phyloP scores from a whole-genome alignment of 2,329 filamentous ascomycete genomes.

The Colletotrichum spaethianum region DNA sequence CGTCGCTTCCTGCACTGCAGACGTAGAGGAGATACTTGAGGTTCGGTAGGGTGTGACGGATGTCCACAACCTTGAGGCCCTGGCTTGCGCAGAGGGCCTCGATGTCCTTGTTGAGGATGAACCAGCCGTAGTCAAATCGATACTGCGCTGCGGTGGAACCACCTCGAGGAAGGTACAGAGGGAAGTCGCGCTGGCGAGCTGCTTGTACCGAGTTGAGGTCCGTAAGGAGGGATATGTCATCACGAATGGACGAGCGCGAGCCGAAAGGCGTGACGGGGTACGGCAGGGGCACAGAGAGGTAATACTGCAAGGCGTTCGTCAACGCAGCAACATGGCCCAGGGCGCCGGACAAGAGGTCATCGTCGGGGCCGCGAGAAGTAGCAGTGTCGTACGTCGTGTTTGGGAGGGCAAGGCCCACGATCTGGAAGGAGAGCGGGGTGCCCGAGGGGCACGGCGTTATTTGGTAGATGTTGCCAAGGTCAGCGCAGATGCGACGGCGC shows the following conservation, averaged over 20 bases:
- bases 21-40: conserved; percentile 94
- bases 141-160: conserved; percentile 81
- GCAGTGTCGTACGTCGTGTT: conserved; percentile 80
- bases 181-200: conserved; percentile 78
- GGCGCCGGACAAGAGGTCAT: conserved; percentile 83
- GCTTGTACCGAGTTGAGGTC: conserved; percentile 47
- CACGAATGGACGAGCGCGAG: conserved; percentile 82
- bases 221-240: conserved; percentile 75
- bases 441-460: conserved; percentile 75
- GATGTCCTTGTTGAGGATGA: conserved; percentile 96
- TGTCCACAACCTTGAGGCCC: conserved; percentile 86
- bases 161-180: conserved; percentile 77
- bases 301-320: conserved; percentile 83
- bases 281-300: conserved; percentile 82
- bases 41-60: conserved; percentile 92
- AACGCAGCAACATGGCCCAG: conserved; percentile 86
- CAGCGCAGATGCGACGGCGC: conserved; percentile 88
- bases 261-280: conserved; percentile 83
- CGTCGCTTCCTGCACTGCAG: conserved; percentile 81
- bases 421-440: conserved; percentile 83
- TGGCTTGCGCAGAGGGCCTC: conserved; percentile 77
- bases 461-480: conserved; percentile 83
- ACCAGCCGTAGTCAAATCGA: conserved; percentile 96
- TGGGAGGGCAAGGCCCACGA: conserved; percentile 82
- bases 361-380: conserved; percentile 60